Evolutionary conservation across 2,329 filamentous ascomycete species (phyloP).

Genomic region (Ophiostoma novo-ulmi): DNA sequence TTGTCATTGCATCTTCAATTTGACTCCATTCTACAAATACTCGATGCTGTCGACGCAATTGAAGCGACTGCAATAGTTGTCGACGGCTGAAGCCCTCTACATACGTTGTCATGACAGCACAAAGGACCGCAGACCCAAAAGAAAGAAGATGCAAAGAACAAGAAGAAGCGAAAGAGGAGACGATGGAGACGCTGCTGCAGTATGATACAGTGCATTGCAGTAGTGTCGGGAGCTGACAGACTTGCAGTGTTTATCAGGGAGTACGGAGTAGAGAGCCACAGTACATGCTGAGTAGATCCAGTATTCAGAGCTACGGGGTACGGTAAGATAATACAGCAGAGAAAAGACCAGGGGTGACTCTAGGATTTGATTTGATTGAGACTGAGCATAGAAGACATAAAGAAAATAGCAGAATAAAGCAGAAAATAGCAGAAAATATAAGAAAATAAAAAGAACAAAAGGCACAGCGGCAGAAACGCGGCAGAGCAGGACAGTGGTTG

Average conservation of each 20-base stretch:
- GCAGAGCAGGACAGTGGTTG: background rate
- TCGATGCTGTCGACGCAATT: background rate
- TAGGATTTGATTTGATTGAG: background rate
- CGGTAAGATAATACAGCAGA: no score
- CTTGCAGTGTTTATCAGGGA: background rate
- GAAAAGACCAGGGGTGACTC: background rate
- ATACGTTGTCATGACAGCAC: background rate
- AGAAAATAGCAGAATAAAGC: background rate
- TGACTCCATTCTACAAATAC: background rate
- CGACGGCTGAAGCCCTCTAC: no score
- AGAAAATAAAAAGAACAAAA: no score
- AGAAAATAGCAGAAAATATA: background rate
- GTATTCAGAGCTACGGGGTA: background rate
- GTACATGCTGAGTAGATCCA: background rate
- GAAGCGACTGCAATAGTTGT: background rate
- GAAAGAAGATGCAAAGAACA: background rate
- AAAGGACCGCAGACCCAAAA: background rate
- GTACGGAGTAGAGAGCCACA: background rate
- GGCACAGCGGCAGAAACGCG: background rate
- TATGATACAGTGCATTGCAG: constrained; percentile 16
- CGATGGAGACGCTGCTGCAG: background rate
- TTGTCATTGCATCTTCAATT: background rate
- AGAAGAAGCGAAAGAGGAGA: constrained; percentile 3
- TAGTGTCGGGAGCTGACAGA: constrained; percentile 13
- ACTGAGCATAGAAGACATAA: background rate